Evolutionary conservation across 2,329 filamentous ascomycete species (phyloP).

Genomic region (Alternaria triticimaculans): DNA sequence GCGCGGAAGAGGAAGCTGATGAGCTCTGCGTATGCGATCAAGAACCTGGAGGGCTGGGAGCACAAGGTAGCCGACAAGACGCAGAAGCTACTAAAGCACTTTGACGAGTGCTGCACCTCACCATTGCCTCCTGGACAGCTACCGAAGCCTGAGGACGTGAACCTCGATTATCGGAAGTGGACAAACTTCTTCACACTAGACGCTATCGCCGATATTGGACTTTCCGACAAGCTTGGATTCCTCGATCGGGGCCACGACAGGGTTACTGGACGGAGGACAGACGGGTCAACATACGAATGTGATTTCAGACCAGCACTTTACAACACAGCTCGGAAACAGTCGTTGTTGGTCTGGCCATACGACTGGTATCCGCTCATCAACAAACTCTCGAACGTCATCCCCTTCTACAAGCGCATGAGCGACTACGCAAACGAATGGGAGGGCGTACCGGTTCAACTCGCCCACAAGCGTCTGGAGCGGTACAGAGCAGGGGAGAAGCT

Average conservation of each 20-base stretch:
- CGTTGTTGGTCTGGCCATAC: constrained; percentile 59
- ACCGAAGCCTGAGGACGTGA: constrained; percentile 50
- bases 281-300: constrained; percentile 56
- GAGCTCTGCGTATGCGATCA: constrained; percentile 2
- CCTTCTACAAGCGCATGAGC: constrained; percentile 52
- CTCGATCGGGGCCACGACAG: constrained; percentile 59
- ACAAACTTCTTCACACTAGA: constrained; percentile 65
- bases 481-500: constrained; percentile 62
- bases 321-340: constrained; percentile 59
- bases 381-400: constrained; percentile 57
- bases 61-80: constrained; percentile 62
- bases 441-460: constrained; percentile 57
- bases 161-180: constrained; percentile 60
- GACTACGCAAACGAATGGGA: constrained; percentile 54
- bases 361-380: constrained; percentile 58
- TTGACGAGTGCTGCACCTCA: constrained; percentile 53
- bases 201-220: constrained; percentile 63
- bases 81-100: constrained; percentile 52
- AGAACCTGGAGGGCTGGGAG: constrained; percentile 48
- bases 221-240: constrained; percentile 60
- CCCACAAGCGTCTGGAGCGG: constrained; percentile 53
- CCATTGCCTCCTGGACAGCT: constrained; percentile 36
- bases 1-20: constrained; percentile 57
- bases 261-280: constrained; percentile 52
- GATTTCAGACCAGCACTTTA: constrained; percentile 59